These are phyloP conservation scores for Stevia rebaudiana DNA, from an alignment of 140 eudicot species.

Conservation along the genomic window DNA sequence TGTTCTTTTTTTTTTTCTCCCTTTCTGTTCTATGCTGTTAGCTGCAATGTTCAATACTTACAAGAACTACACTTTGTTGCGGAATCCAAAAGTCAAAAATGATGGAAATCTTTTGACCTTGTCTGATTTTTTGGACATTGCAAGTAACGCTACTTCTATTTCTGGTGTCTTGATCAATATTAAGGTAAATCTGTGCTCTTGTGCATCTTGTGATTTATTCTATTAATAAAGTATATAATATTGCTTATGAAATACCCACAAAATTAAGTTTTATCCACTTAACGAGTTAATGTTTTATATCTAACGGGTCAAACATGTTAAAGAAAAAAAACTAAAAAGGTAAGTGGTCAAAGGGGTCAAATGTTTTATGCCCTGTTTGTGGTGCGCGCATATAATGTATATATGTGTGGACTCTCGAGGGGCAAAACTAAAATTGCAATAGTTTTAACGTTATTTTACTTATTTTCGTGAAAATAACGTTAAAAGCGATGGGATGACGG, in stretches of 20 bases:
- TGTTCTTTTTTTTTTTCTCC: background rate
- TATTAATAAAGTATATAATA: background rate
- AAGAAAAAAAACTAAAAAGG: too few species aligned
- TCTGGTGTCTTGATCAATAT: slow-evolving; percentile 76
- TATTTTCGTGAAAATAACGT: too few species aligned
- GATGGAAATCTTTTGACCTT: slow-evolving; percentile 52
- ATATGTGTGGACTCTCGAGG: too few species aligned
- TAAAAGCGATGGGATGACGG: too few species aligned
- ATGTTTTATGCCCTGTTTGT: too few species aligned
- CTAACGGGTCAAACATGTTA: too few species aligned
- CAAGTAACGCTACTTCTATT: slow-evolving; percentile 62
- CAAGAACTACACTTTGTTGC: slow-evolving; percentile 29
- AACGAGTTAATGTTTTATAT: too few species aligned
- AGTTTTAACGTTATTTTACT: too few species aligned
- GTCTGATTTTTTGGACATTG: slow-evolving; percentile 58
- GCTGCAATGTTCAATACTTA: slow-evolving; percentile 61
- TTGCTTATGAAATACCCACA: background rate
- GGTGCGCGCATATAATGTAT: too few species aligned
- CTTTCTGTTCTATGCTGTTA: slow-evolving; percentile 30
- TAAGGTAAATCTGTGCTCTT: slow-evolving; percentile 55
- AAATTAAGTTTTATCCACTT: background rate
- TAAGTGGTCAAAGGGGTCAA: too few species aligned
- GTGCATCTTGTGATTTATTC: slow-evolving; percentile 11
- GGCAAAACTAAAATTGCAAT: too few species aligned
- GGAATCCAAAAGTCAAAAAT: slow-evolving; percentile 58